These are phyloP conservation scores for Chlorella sp. DNA, from an alignment of 139 green algal species.

Conservation along the genomic window DNA sequence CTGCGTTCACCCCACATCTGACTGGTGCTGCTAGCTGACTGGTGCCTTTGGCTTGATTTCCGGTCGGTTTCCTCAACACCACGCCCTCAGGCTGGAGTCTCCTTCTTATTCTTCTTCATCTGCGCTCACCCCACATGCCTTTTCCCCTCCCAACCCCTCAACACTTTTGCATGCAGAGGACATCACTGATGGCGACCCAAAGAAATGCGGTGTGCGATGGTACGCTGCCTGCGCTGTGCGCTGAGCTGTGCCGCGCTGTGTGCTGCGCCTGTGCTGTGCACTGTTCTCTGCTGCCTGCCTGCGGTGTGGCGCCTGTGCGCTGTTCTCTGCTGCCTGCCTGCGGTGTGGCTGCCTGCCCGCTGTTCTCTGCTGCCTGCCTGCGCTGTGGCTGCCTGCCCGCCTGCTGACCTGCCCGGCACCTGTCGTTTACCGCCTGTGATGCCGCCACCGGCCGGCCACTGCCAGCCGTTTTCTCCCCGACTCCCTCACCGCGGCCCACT, in stretches of 20 bases:
- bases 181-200: constrained; percentile 64
- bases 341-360: too few species aligned
- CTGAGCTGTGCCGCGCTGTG: neutral
- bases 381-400: too few species aligned
- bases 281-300: neutral
- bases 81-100: neutral
- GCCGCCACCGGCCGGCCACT: too few species aligned
- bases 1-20: neutral
- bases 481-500: neutral
- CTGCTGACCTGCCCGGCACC: too few species aligned
- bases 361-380: neutral
- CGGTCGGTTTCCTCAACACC: too few species aligned
- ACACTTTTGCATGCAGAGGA: constrained; percentile 62
- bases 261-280: neutral
- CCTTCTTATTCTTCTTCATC: neutral
- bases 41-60: too few species aligned
- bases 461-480: neutral
- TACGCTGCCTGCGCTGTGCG: constrained; percentile 34
- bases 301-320: too few species aligned
- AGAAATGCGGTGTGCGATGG: constrained; percentile 69
- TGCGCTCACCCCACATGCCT: neutral
- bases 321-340: neutral
- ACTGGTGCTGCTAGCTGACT: neutral
- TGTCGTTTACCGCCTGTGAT: too few species aligned
- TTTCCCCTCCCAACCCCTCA: too few species aligned